These are phyloP conservation scores for Solanum stenotomum DNA, from an alignment of 257 asterid genomes.

Conservation along the genomic window DNA sequence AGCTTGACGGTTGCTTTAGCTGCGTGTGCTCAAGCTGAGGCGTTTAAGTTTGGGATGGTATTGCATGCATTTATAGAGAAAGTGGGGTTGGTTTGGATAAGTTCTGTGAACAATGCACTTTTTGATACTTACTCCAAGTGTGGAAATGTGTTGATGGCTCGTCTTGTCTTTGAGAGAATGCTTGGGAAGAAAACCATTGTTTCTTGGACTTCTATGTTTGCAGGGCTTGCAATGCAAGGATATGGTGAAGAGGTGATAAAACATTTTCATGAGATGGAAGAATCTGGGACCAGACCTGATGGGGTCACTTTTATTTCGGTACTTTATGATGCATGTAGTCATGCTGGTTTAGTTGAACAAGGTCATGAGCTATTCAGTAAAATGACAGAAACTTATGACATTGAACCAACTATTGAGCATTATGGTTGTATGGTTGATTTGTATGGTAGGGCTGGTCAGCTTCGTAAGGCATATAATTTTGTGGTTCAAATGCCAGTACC, in stretches of 20 bases:
- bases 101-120: conserved; percentile 67
- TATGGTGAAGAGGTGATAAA: conserved; percentile 54
- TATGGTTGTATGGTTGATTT: conserved; percentile 96
- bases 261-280: conserved; percentile 58
- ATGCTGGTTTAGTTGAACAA: conserved; percentile 64
- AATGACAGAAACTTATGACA: conserved; percentile 45
- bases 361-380: conserved; percentile 43
- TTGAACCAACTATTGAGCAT: conserved; percentile 63
- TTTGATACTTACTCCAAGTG: conserved; percentile 70
- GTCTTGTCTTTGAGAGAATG: conserved; percentile 50
- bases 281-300: conserved; percentile 53
- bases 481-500: conserved; percentile 52
- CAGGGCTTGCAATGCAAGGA: conserved; percentile 81
- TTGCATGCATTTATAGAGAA: conserved; percentile 64
- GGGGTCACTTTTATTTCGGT: conserved; percentile 44
- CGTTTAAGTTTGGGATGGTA: conserved; percentile 43
- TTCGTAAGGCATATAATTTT: conserved; percentile 56
- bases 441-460: conserved; percentile 66
- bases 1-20: conserved; percentile 74
- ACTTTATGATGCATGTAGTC: conserved; percentile 85
- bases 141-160: conserved; percentile 68
- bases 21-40: conserved; percentile 77
- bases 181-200: conserved; percentile 46
- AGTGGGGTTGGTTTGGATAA: conserved; percentile 52
- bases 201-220: conserved; percentile 76